Conservation (phyloP, 139 green algal genomes). For the Tetradesmus lagerheimii region DNA sequence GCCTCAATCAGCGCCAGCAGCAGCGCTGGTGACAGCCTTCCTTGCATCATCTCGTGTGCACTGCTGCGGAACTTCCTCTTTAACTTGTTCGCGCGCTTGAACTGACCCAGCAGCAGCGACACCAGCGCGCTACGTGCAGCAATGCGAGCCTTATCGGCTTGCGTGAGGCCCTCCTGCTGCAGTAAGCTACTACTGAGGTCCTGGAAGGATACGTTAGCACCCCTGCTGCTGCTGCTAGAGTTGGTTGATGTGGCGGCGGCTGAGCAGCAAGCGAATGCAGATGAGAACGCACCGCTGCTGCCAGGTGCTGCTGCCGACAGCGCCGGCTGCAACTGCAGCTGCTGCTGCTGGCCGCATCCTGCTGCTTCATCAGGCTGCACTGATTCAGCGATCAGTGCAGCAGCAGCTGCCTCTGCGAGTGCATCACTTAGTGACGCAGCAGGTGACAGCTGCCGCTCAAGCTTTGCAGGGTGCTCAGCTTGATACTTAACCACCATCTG, state of each 20-base stretch:
- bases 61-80: background rate
- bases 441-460: slow-evolving; percentile 15
- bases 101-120: slow-evolving; percentile 18
- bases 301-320: slow-evolving; percentile 10
- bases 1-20: slow-evolving; percentile 26
- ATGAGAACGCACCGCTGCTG: background rate
- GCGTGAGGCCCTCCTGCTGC: background rate
- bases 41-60: background rate
- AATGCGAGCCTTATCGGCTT: background rate
- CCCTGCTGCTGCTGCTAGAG: slow-evolving; percentile 1
- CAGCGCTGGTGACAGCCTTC: background rate
- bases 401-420: slow-evolving; percentile 15
- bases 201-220: background rate
- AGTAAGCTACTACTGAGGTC: slow-evolving; percentile 7
- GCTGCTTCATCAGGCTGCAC: background rate
- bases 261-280: background rate
- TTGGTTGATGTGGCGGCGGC: slow-evolving; percentile 1
- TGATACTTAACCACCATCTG: slow-evolving; percentile 11
- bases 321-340: background rate
- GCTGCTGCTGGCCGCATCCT: background rate
- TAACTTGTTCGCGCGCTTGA: slow-evolving; percentile 21
- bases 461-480: background rate
- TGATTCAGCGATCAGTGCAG: background rate
- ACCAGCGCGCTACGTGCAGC: background rate
- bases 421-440: slow-evolving; percentile 21